Evolutionary conservation across 257 asterid genomes (phyloP).

Genomic region (Jasminum sambac): DNA sequence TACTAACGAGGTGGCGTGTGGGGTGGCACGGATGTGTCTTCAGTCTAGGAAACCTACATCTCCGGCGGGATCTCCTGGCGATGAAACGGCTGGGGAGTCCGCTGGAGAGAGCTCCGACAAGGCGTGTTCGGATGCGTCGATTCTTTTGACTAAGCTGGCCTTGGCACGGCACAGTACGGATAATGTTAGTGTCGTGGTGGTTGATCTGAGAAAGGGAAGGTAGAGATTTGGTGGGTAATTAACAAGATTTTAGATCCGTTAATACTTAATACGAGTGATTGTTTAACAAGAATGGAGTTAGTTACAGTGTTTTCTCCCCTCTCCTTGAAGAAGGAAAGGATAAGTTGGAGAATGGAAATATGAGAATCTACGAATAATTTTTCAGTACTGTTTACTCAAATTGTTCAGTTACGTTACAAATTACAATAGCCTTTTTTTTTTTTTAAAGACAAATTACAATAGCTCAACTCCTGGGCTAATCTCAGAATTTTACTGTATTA

Average conservation of each 20-base stretch:
- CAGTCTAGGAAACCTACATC: conserved; percentile 20
- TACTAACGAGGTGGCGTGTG: conserved; percentile 38
- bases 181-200: conserved; percentile 48
- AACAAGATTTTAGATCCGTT: neutral
- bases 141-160: conserved; percentile 52
- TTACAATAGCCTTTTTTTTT: too few species aligned
- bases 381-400: neutral
- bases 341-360: neutral
- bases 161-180: conserved; percentile 41
- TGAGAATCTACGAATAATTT: neutral
- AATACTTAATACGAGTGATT: neutral
- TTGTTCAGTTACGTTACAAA: too few species aligned
- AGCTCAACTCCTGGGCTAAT: too few species aligned
- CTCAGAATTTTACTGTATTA: too few species aligned
- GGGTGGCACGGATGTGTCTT: conserved; percentile 42
- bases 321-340: neutral
- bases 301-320: neutral
- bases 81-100: neutral
- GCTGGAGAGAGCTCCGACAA: conserved; percentile 22
- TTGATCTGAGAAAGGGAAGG: conserved; percentile 32
- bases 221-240: neutral
- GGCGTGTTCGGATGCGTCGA: conserved; percentile 41
- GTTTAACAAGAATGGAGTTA: neutral
- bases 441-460: too few species aligned
- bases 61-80: conserved; percentile 10